Evolutionary conservation across 1,139 yeast genomes (phyloP), one percentile per base, ranked within the genome.

Genomic region (Yamadazyma atmosphaerica): DNA sequence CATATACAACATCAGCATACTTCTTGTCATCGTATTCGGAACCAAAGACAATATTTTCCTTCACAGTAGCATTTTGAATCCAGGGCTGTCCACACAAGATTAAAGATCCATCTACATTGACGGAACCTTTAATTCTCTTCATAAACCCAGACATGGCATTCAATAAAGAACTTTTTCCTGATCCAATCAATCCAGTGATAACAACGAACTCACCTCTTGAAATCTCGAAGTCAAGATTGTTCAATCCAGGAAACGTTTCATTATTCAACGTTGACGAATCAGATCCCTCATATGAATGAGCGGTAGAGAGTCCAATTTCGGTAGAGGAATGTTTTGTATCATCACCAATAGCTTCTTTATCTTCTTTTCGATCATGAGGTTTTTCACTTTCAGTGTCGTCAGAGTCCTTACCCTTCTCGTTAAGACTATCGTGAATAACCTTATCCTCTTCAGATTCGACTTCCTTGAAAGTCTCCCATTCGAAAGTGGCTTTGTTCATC

Each of bases 131-230:
- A 0, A 59, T 60, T 34, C 68, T 60, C 34, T 63, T 68, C 83
- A 79, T 79, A 39, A 69, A 65, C 1, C 89, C 88, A 4, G 79
- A 63, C 19, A 83, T 55, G 0, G 86, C 86, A 35, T 39, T 44
- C 27, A 49, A 63, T 33, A 85, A 61, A 2, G 88, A 79, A 0
- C 86, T 68, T 51, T 85, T 85, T 34, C 94, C 94, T 0, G 86
- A 70, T 2, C 92, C 92, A 51, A 83, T 81, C 5, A 79, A 55
- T 24, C 92, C 92, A 2, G 87, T 81, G 9, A 85, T 67, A 39
- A 82, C 82, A 6, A 83, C 65, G 45, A 85, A 79, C 53, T 83
- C 87, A n/a, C 85, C 85, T 41, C 68, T 66, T 32, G 61, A 53
- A 35, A 83, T 61, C 0, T 55, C 41, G 14, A 83, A 51, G 42